Evolutionary conservation across 1,139 yeast genomes (phyloP), one percentile per base, ranked within the genome.

Genomic region (Kurtzmaniella natalensis): DNA sequence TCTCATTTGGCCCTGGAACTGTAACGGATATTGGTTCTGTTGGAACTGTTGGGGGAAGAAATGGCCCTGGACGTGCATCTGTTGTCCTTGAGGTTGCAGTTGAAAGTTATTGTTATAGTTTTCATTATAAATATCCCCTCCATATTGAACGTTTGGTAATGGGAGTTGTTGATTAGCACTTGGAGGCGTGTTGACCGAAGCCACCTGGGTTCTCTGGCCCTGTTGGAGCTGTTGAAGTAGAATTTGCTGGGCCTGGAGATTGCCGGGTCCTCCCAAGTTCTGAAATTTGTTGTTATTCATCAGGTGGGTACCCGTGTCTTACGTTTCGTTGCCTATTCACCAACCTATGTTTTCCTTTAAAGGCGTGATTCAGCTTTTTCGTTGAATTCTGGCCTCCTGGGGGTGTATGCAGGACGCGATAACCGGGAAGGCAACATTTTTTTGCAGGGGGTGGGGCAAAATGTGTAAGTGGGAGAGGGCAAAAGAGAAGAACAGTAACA

Each of bases 181-280:
- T 8, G 18, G 29, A 17, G 29, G 19, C 5, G 15, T 14, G 19
- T 18, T 26, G 20, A 11, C 21, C 19, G 21, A 20, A 21, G n/a
- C 18, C 9, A 11, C 21, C 29, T 26, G 29, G 20, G 21, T 13
- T 4, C 29, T 14, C 36, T 58, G 67, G 15, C 66, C 66, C 40
- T 60, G 70, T 43, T 66, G 74, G 39, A 66, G 59, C 43, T 66
- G 73, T 44, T 65, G 74, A 37, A 67, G 57, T 41, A 69, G 57
- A 25, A 66, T 57, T 44, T 68, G 72, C 43, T 68, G 73, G 22
- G 72, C 68, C 41, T 66, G 73, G 35, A 62, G 47, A 45, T 55
- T 60, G 7, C 29, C 29, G 5, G 15, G 58, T 47, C 37, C 48
- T 65, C 25, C 57, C 59, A 39, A 59, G 59, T 34, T 48, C 54